A percentile compares a stretch with the other conserved stretches of the same genome.
Evolutionary conservation across 2,329 filamentous ascomycete genomes (phyloP).

Genomic region (Talaromyces islandicus): DNA sequence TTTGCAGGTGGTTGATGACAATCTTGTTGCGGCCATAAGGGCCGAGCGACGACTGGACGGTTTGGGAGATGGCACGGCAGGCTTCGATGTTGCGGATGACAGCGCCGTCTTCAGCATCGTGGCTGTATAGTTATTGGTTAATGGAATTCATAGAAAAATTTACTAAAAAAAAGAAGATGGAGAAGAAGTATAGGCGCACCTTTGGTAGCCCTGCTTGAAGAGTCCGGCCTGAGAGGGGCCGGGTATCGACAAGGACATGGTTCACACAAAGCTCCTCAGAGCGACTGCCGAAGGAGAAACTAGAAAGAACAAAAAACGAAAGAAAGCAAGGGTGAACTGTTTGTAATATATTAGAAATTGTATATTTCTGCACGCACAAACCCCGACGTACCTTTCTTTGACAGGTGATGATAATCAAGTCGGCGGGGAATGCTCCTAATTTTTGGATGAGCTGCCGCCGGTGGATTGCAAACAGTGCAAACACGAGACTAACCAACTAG

Average conservation of each 20-base stretch:
- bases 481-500: background rate
- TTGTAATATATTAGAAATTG: background rate
- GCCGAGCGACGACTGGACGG: constrained; percentile 92
- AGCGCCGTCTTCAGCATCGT: constrained; percentile 98
- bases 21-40: constrained; percentile 99
- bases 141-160: background rate
- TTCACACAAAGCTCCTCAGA: constrained; percentile 17
- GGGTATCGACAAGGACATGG: constrained; percentile 94
- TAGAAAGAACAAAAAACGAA: constrained; percentile 10
- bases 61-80: constrained; percentile 90
- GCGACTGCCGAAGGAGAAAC: constrained; percentile 7
- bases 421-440: constrained; percentile 4
- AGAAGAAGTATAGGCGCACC: constrained; percentile 51
- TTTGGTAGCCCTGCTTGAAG: constrained; percentile 96
- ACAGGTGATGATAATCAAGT: background rate
- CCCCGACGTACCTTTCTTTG: background rate
- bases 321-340: constrained; percentile 1
- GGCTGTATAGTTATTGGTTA: constrained; percentile 50
- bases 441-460: constrained; percentile 9
- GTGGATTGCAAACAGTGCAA: constrained; percentile 9
- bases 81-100: constrained; percentile 98
- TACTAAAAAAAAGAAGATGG: too few relatives aligned
- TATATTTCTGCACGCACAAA: background rate
- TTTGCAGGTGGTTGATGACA: constrained; percentile 98
- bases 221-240: constrained; percentile 87